These are phyloP conservation scores for Podaxis sp. DNA, from an alignment of 768 basidiomycete species.

Conservation along the genomic window DNA sequence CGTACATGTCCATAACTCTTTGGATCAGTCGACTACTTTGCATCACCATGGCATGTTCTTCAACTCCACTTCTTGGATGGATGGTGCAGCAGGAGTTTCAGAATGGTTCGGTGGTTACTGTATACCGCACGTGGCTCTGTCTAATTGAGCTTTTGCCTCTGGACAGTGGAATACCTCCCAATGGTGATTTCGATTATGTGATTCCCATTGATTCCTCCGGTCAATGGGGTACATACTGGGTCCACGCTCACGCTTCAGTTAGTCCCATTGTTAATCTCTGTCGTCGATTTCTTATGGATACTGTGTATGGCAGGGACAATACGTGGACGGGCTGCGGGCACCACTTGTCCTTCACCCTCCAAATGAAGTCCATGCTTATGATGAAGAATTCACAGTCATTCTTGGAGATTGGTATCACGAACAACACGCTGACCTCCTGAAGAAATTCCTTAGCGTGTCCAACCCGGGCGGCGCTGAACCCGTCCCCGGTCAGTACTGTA, in stretches of 20 bases:
- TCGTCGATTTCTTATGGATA: not conserved
- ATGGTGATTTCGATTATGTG: constrained; percentile 67
- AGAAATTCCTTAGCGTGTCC: constrained; percentile 63
- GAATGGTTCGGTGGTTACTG: constrained; percentile 62
- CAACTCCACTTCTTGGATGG: constrained; percentile 83
- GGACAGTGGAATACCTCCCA: constrained; percentile 73
- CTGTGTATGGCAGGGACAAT: constrained; percentile 60
- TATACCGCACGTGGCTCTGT: not conserved
- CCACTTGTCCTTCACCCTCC: constrained; percentile 77
- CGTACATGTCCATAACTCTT: constrained; percentile 73
- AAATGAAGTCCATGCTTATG: constrained; percentile 69
- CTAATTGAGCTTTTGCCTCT: not conserved
- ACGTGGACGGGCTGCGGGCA: constrained; percentile 90
- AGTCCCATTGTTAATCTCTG: constrained; percentile 17
- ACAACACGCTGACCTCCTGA: constrained; percentile 59
- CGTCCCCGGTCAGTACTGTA: constrained; percentile 59
- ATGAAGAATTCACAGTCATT: constrained; percentile 86
- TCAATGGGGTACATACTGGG: constrained; percentile 83
- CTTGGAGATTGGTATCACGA: constrained; percentile 93
- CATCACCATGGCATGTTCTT: constrained; percentile 98
- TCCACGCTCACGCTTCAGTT: constrained; percentile 64
- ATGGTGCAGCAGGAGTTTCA: constrained; percentile 79
- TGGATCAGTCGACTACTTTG: constrained; percentile 65
- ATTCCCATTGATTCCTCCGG: constrained; percentile 67
- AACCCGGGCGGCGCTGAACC: constrained; percentile 90